Percentiles rank a stretch among this genome's conserved stretches.
phyloP scores from a whole-genome alignment of 192 early-diverging fungal species.

The Coemansia sp. region DNA sequence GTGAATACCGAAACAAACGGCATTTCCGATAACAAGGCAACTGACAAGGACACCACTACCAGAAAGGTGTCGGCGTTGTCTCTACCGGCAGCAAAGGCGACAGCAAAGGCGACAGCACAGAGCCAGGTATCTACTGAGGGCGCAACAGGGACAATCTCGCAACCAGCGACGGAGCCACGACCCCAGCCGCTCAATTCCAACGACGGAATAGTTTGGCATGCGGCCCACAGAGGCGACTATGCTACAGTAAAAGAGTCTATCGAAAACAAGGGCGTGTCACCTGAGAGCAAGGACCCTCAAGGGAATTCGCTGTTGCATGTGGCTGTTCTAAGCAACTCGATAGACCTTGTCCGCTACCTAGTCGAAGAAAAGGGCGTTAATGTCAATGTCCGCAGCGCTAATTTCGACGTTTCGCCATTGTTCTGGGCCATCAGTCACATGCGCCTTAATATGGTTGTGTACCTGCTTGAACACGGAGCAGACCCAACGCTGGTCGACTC shows the following conservation, averaged over 20 bases:
- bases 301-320: conserved; percentile 81
- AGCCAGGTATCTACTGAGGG: conserved; percentile 27
- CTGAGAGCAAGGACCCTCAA: conserved; percentile 62
- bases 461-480: conserved; percentile 77
- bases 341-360: conserved; percentile 70
- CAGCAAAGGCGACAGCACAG: conserved; percentile 27
- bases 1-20: neutral
- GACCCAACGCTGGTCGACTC: conserved; percentile 70
- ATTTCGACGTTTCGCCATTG: conserved; percentile 80
- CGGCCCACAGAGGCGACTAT: conserved; percentile 71
- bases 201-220: conserved; percentile 36
- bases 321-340: conserved; percentile 76
- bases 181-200: conserved; percentile 1
- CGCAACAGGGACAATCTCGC: conserved; percentile 21
- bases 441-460: conserved; percentile 68
- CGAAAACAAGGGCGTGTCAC: conserved; percentile 55
- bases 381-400: conserved; percentile 72
- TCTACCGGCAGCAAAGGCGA: conserved; percentile 18
- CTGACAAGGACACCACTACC: neutral
- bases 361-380: conserved; percentile 70
- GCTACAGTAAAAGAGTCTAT: conserved; percentile 57
- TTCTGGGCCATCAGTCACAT: conserved; percentile 89
- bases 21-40: neutral
- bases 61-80: neutral
- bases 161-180: neutral